Percentiles rank a stretch among this genome's conserved stretches.
These are phyloP conservation scores for Physaria fendleri DNA, from an alignment of 345 rosid species.

Conservation along the genomic window DNA sequence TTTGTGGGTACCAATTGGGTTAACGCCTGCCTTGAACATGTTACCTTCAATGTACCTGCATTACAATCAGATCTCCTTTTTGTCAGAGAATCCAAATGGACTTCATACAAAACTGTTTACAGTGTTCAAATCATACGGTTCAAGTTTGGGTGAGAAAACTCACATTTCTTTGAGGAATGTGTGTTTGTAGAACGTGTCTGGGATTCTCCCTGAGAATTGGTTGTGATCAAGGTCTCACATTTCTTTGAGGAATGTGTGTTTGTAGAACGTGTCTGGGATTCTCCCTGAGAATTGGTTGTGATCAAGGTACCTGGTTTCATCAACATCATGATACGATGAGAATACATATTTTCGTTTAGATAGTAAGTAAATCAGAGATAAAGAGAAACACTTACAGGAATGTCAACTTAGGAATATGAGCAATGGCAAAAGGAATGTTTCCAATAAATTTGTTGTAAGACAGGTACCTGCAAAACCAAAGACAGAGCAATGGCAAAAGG, in stretches of 20 bases:
- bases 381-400: slow-evolving; percentile 54
- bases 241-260: slow-evolving; percentile 82
- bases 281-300: slow-evolving; percentile 91
- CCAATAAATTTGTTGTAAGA: slow-evolving; percentile 86
- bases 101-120: not conserved
- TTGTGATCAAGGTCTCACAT: slow-evolving; percentile 97
- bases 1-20: slow-evolving; percentile 78
- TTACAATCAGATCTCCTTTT: not conserved
- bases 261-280: slow-evolving; percentile 75
- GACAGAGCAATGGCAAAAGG: slow-evolving; percentile 70
- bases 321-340: slow-evolving; percentile 4
- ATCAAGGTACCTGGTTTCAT: slow-evolving; percentile 72
- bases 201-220: slow-evolving; percentile 83
- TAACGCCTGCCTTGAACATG: slow-evolving; percentile 70
- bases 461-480: slow-evolving; percentile 61
- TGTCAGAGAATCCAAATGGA: slow-evolving; percentile 2
- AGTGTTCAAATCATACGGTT: too few species aligned
- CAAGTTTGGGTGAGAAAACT: too few species aligned
- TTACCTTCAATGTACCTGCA: slow-evolving; percentile 85
- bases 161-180: slow-evolving; percentile 87
- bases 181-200: slow-evolving; percentile 76
- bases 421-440: slow-evolving; percentile 61
- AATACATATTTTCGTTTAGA: not conserved
- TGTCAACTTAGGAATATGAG: slow-evolving; percentile 69
- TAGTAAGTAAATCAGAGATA: not conserved